Percentiles rank a stretch among this genome's conserved stretches.
Conservation (phyloP, 192 early-diverging fungal species). For the Backusella australiensis region DNA sequence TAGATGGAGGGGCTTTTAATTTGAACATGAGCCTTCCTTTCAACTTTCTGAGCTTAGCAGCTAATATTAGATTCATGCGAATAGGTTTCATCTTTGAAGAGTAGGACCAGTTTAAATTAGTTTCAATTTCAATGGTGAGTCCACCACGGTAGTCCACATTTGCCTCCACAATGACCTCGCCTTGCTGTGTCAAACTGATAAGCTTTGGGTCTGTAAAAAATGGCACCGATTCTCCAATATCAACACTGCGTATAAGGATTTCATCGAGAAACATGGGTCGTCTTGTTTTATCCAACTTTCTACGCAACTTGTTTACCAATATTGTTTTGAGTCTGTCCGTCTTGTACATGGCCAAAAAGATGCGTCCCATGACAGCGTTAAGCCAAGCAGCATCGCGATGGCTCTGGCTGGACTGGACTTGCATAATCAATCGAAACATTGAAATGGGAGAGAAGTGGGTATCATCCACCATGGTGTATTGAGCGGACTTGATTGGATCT, state of each 20-base stretch:
- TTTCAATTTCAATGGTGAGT: conserved; percentile 73
- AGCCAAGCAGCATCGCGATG: conserved; percentile 66
- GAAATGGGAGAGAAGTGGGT: conserved; percentile 40
- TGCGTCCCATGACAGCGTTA: conserved; percentile 79
- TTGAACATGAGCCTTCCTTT: conserved; percentile 76
- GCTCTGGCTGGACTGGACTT: conserved; percentile 53
- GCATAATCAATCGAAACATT: conserved; percentile 33
- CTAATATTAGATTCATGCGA: conserved; percentile 76
- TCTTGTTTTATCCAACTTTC: conserved; percentile 64
- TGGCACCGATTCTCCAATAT: conserved; percentile 80
- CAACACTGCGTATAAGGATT: conserved; percentile 74
- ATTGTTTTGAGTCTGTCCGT: conserved; percentile 58
- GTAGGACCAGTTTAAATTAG: conserved; percentile 40
- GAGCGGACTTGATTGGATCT: conserved; percentile 38
- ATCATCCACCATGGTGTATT: conserved; percentile 24
- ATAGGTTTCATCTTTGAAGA: conserved; percentile 47
- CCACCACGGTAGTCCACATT: conserved; percentile 82
- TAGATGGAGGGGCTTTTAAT: conserved; percentile 80
- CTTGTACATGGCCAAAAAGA: conserved; percentile 71
- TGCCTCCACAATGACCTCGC: conserved; percentile 72
- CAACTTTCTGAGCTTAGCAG: conserved; percentile 69
- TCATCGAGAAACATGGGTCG: conserved; percentile 74
- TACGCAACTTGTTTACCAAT: conserved; percentile 62
- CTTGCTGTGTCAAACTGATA: conserved; percentile 57
- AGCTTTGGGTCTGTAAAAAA: conserved; percentile 79